Conservation (phyloP, 768 basidiomycete species). For the Rhodotorula toruloides region DNA sequence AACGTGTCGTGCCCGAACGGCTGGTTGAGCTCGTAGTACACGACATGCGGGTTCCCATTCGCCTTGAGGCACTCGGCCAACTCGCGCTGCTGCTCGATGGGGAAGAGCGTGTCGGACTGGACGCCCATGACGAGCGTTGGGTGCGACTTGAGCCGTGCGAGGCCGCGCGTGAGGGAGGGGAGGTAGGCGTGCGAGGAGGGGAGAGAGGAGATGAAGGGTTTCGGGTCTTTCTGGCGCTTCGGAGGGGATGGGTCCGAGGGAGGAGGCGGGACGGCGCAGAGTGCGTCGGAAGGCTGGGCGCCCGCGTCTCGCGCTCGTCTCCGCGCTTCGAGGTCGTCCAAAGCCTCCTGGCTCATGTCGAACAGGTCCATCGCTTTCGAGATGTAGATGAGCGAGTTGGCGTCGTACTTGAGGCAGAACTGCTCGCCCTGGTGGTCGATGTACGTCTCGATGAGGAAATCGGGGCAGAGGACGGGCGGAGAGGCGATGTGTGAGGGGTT, state of each 20-base stretch:
- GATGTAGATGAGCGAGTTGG: conserved; percentile 96
- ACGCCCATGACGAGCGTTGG: conserved; percentile 86
- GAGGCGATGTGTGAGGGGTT: conserved; percentile 23
- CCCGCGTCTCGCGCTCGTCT: conserved; percentile 19
- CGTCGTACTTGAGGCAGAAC: conserved; percentile 98
- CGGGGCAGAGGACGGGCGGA: conserved; percentile 80
- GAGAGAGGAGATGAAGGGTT: conserved; percentile 47
- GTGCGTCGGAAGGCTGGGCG: neutral
- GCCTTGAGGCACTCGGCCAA: conserved; percentile 83
- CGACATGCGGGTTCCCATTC: conserved; percentile 80
- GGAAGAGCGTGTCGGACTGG: conserved; percentile 93
- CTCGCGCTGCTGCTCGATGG: conserved; percentile 94
- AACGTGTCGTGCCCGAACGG: conserved; percentile 99
- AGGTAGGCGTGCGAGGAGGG: conserved; percentile 44
- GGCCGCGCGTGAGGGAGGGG: conserved; percentile 62
- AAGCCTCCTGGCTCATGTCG: conserved; percentile 77
- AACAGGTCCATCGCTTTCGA: conserved; percentile 99
- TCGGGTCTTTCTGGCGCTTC: conserved; percentile 38
- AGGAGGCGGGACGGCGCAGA: conserved; percentile 46
- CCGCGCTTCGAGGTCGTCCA: conserved; percentile 57
- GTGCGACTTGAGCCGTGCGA: conserved; percentile 66
- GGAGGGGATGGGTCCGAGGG: conserved; percentile 8
- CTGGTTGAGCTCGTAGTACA: conserved; percentile 94
- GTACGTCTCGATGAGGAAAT: conserved; percentile 97
- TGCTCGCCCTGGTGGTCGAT: conserved; percentile 78